These are phyloP conservation scores for Solanum sitiens DNA, from an alignment of 257 asterid species.

Conservation along the genomic window DNA sequence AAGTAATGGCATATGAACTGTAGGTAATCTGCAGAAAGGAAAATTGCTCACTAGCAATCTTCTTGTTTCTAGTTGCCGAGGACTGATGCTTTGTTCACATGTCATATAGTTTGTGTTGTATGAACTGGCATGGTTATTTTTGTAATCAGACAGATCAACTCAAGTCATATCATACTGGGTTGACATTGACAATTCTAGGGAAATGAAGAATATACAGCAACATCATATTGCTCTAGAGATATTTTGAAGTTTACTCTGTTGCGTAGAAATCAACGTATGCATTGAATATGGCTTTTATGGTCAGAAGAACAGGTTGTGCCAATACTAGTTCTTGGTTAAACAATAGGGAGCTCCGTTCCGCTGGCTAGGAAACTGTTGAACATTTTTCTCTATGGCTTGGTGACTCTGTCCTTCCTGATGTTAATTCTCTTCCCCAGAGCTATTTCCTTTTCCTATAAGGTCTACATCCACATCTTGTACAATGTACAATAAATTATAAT, in stretches of 20 bases:
- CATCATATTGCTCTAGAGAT: not conserved
- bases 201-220: not conserved
- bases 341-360: not conserved
- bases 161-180: not conserved
- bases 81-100: not conserved
- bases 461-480: not conserved
- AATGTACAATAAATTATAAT: not conserved
- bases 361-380: not conserved
- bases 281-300: not conserved
- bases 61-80: not conserved
- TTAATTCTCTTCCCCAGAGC: not conserved
- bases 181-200: not conserved
- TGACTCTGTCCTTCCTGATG: not conserved
- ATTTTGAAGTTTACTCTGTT: not conserved
- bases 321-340: not conserved
- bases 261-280: not conserved
- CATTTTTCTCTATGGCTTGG: not conserved
- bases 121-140: not conserved
- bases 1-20: not conserved
- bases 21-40: not conserved
- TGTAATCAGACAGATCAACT: not conserved
- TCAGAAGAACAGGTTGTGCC: not conserved
- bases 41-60: not conserved
- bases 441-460: not conserved
- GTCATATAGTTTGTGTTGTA: not conserved